These are phyloP conservation scores for Glycine soja DNA, from an alignment of 306 rosid genomes.

Conservation along the genomic window DNA sequence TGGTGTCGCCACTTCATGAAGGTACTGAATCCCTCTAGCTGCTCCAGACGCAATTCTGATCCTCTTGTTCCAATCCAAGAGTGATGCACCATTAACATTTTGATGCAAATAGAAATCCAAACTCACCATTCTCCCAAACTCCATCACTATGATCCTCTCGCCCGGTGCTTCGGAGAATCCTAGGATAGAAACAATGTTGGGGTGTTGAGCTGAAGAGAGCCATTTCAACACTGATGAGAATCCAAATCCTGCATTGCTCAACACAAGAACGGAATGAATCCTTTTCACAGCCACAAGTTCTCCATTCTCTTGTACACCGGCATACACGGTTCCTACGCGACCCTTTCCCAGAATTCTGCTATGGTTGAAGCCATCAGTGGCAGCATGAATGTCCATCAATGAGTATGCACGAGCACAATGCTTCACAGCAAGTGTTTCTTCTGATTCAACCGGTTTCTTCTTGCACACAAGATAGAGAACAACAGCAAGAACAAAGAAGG, in stretches of 20 bases:
- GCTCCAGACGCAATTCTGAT: constrained; percentile 62
- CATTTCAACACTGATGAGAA: constrained; percentile 41
- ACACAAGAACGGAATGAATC: constrained; percentile 10
- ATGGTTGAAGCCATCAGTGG: constrained; percentile 8
- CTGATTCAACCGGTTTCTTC: constrained; percentile 5
- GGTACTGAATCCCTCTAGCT: constrained; percentile 65
- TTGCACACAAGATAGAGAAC: constrained; percentile 8
- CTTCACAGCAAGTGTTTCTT: not conserved
- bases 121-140: constrained; percentile 61
- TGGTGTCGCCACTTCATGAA: constrained; percentile 73
- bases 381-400: constrained; percentile 25
- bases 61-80: constrained; percentile 47
- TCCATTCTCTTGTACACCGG: not conserved
- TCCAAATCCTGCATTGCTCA: constrained; percentile 18
- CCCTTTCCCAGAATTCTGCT: constrained; percentile 28
- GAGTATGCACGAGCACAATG: constrained; percentile 21
- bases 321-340: constrained; percentile 13
- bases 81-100: constrained; percentile 3
- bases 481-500: not conserved
- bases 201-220: constrained; percentile 73
- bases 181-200: constrained; percentile 65
- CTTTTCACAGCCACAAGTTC: constrained; percentile 25
- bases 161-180: constrained; percentile 85
- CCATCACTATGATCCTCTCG: constrained; percentile 73
- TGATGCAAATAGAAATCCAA: constrained; percentile 33